Evolutionary conservation across 148 eudicot genomes (phyloP), one percentile per base, ranked within the genome.

Genomic region (Amaranthus cruentus): DNA sequence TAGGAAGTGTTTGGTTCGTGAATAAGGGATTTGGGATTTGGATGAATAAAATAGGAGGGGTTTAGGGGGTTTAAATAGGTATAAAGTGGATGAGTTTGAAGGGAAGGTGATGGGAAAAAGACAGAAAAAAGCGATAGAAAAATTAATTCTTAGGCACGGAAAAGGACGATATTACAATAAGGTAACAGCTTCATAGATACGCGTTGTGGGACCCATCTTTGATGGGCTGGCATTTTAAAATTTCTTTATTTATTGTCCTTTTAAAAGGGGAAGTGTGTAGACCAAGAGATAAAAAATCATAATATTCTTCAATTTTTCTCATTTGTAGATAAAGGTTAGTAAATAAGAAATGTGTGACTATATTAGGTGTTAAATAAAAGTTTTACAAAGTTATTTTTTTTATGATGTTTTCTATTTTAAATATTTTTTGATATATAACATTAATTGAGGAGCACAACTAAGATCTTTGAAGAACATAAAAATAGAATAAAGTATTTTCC

Each of bases 161-260:
- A 72, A 56, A 65, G 65, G 66, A 44, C 47, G 57, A 67, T 44
- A 14, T 47, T 47, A 69, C 64, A 62, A 13, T 28, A 68, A 55
- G 58, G 56, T 68, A 74, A 79, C 78, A 74, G 81, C 78, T 79
- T 74, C 60, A 42, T 73, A 61, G 77, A 78, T 60, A 68, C 72
- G 76, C 48, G 50, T 56, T 28, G 68, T 67, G 43, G 69, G 55
- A 53, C 69, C 52, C 54, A 13, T 13, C 3, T 8, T 10, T 46
- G 47, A 49, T 73, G 47, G 65, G 77, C 52, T 78, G 81, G 63
- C 74, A 68, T 7, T 5, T 5, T 28, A 8, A 59, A 78, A 65
- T 68, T 10, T 47, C 68, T 5, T 46, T 3, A 3, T 5, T 53
- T 3, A 3, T 5, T 53, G n/a, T 75, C 75, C 66, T 28, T 75